Evolutionary conservation across 192 early-diverging fungal genomes (phyloP), one percentile per base, ranked within the genome.

Genomic region (Lobosporangium transversale): DNA sequence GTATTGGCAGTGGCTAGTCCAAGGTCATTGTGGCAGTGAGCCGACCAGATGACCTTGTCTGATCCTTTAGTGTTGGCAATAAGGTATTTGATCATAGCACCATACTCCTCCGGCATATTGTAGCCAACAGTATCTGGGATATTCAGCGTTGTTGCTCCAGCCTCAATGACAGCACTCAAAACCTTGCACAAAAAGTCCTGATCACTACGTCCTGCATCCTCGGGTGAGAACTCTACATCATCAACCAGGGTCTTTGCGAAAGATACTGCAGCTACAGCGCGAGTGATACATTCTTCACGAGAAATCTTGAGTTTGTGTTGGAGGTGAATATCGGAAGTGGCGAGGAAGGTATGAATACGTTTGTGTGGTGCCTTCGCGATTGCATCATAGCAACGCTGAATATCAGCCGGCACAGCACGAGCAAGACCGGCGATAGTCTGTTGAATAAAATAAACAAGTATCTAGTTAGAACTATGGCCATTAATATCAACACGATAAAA

Each of bases 121-220:
- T 97, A 97, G 0, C 97, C 97, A 26, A 98, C 97, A 0, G 97
- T 98, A 70, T 98, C 97, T n/a, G 97, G 95, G 58, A 98, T 97
- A 79, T 98, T 98, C 52, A 98, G 79, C 7, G 96, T 98, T 1
- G 93, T 94, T 15, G 95, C 97, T 36, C 97, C 97, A 12, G 95
- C 95, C 62, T 86, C 85, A 60, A 95, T 92, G 33, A 97, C 94
- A 36, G 86, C 87, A 4, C 82, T 86, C 23, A 98, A 81, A 14
- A 97, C 91, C 64, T 88, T 63, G 80, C 91, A 93, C 75, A 98
- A 74, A 67, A 98, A 98, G 26, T 89, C 93, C n/a, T 78, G 86
- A 70, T 98, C 96, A 53, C 88, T 90, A 30, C 97, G 86, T 35
- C 95, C 95, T 45, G 93, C 94, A 81, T 98, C 97, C 81, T 98